These are phyloP conservation scores for Melocanna baccifera DNA, from an alignment of 176 grass and related monocot genomes.

Conservation along the genomic window DNA sequence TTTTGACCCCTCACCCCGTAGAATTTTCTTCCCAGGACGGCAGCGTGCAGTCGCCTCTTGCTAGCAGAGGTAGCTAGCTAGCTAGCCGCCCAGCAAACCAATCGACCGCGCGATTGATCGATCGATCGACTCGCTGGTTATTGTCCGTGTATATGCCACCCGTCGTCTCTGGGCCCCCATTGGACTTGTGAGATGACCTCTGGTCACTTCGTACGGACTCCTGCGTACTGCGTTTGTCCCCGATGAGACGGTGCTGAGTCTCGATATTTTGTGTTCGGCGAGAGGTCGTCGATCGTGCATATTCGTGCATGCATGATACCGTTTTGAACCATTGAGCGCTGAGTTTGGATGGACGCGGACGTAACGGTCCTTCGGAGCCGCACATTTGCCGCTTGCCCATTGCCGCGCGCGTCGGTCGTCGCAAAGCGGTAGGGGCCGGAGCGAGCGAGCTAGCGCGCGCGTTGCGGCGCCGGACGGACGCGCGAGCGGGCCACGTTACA, in stretches of 20 bases:
- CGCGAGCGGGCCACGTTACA: slow-evolving; percentile 23
- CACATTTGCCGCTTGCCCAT: slow-evolving; percentile 28
- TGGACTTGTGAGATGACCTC: not conserved
- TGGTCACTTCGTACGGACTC: slow-evolving; percentile 2
- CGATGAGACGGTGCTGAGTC: not conserved
- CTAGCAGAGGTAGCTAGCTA: not conserved
- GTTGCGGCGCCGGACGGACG: slow-evolving; percentile 22
- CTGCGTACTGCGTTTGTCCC: not conserved
- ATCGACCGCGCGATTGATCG: not conserved
- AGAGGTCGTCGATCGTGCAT: not conserved
- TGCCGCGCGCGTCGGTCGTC: slow-evolving; percentile 12
- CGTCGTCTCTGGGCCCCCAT: not conserved
- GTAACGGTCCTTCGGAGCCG: not conserved
- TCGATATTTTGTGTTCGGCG: not conserved
- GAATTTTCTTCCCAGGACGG: not conserved
- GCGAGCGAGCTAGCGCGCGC: not conserved
- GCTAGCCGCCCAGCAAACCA: not conserved
- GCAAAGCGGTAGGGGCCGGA: not conserved
- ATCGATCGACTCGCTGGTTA: not conserved
- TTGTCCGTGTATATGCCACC: not conserved
- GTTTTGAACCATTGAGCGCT: not conserved
- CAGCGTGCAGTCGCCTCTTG: not conserved
- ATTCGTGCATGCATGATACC: not conserved
- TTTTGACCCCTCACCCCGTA: too few relatives aligned
- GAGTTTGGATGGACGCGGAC: slow-evolving; percentile 19